These are phyloP conservation scores for Trapa incisa DNA, from an alignment of 345 rosid genomes.

Conservation along the genomic window DNA sequence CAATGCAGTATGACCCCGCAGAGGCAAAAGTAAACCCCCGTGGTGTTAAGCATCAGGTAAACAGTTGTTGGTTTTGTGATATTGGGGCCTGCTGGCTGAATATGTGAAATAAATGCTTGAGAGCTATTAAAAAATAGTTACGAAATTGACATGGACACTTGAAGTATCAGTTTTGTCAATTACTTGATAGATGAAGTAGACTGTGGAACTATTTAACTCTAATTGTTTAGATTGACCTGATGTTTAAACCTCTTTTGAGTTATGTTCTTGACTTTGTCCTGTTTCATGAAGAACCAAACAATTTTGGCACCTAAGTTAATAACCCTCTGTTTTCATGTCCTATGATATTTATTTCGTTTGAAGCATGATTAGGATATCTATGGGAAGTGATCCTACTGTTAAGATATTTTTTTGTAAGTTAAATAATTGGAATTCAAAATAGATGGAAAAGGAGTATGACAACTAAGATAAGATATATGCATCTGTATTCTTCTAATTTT, in stretches of 20 bases:
- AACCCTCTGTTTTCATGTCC: not conserved
- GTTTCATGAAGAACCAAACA: not conserved
- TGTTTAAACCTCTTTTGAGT: not conserved
- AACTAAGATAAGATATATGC: not conserved
- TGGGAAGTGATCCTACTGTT: not conserved
- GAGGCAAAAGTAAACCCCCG: conserved; percentile 21
- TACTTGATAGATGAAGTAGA: not conserved
- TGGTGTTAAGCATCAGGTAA: conserved; percentile 53
- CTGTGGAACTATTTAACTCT: not conserved
- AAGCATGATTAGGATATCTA: not conserved
- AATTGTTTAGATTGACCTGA: not conserved
- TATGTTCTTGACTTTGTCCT: not conserved
- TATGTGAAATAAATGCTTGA: not conserved
- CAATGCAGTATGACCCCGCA: conserved; percentile 55
- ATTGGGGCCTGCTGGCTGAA: not conserved
- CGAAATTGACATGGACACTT: not conserved
- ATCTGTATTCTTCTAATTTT: not conserved
- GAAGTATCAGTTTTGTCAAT: not conserved
- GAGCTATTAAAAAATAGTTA: not conserved
- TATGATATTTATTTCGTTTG: not conserved
- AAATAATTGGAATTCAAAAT: too few relatives aligned
- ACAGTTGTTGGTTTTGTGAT: not conserved
- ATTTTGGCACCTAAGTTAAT: not conserved
- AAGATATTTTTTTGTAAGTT: not conserved
- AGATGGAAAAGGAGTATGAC: too few relatives aligned